Base-by-base conservation (phyloP, 192 early-diverging fungal genomes). In the Coemansia sp. region DNA sequence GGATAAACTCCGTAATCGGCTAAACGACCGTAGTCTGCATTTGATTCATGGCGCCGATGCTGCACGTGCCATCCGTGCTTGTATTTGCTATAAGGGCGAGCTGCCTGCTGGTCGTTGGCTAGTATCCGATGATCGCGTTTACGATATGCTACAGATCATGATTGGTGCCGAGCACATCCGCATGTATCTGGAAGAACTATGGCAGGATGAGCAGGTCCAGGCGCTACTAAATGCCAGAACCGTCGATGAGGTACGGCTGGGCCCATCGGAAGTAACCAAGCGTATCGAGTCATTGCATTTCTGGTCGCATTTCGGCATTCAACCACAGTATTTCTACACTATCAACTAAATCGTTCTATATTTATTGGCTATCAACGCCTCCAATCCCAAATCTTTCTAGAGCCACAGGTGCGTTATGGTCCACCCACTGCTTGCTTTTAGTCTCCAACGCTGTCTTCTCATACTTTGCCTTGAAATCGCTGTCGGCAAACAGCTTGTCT, bases 261-360 rank as follows among this genome's bases (percentile, higher is more conserved):
- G 63, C n/a, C 15, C 48, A 11, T 53, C 55, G 8, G 41, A 26
- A 2, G 73, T 77, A 11, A 57, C 55, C 3, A 39, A 45, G 52
- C 73, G 73, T 52, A 66, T 77, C 18, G 68, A 77, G 38, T 57
- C 73, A 9, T 70, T 67, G 42, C 73, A 77, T 43, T 70, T 67
- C 28, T 77, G 73, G 73, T 18, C 13, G 2, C 33, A 40, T 10
- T 50, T 63, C 20, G 36, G 23, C 0, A 65, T 59, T 12, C 47
- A 66, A 59, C 73, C 73, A 6, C 53, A 49, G 21, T 63, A 66
- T 16, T 38, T 42, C 4, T 77, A 66, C 43, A 49, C 12, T 21
- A 21, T 46, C 20, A 15, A 12, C 20, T 14, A 46, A 16, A 40
- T 52, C 6, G 12, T 46, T 30, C 16, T 45, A 8, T 8, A 59